A percentile compares a stretch with the other conserved stretches of the same genome.
Evolutionary conservation across 139 green algal species (phyloP).

Genomic region (Chlamydomonas schloesseri): DNA sequence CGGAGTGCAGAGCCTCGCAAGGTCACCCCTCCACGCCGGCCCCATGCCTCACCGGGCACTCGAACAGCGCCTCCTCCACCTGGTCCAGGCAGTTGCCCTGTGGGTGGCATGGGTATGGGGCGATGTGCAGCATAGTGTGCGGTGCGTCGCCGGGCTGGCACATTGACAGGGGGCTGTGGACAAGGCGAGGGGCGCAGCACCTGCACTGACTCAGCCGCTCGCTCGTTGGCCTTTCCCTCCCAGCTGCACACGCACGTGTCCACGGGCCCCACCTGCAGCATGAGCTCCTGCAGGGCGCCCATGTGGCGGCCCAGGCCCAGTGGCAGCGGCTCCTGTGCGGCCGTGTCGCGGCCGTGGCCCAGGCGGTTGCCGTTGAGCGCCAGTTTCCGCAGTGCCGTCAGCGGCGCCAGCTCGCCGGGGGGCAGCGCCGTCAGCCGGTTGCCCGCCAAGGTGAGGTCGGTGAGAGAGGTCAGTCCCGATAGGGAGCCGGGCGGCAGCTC

Average conservation of each 20-base stretch:
- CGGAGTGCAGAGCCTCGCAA: too few species aligned
- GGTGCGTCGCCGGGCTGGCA: too few species aligned
- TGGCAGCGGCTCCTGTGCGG: background rate
- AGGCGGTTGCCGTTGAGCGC: constrained; percentile 52
- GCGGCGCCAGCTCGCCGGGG: constrained; percentile 40
- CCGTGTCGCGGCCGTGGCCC: background rate
- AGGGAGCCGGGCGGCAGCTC: constrained; percentile 37
- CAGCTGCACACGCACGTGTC: too few species aligned
- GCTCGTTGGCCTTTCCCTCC: too few species aligned
- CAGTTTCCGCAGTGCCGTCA: constrained; percentile 24
- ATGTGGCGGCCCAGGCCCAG: background rate
- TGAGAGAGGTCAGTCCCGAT: constrained; percentile 57
- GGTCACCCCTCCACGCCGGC: too few species aligned
- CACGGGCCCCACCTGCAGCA: constrained; percentile 39
- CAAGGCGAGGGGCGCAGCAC: too few species aligned
- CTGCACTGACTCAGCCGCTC: too few species aligned
- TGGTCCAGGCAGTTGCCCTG: constrained; percentile 16
- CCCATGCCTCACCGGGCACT: constrained; percentile 24
- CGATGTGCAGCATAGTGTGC: too few species aligned
- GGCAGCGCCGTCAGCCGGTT: constrained; percentile 75
- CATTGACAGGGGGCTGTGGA: too few species aligned
- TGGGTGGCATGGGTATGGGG: background rate
- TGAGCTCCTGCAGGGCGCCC: constrained; percentile 14
- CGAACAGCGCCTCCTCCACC: background rate
- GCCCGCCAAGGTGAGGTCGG: constrained; percentile 78